These are phyloP conservation scores for Cornus controversa DNA, from an alignment of 148 eudicot genomes.

Conservation along the genomic window DNA sequence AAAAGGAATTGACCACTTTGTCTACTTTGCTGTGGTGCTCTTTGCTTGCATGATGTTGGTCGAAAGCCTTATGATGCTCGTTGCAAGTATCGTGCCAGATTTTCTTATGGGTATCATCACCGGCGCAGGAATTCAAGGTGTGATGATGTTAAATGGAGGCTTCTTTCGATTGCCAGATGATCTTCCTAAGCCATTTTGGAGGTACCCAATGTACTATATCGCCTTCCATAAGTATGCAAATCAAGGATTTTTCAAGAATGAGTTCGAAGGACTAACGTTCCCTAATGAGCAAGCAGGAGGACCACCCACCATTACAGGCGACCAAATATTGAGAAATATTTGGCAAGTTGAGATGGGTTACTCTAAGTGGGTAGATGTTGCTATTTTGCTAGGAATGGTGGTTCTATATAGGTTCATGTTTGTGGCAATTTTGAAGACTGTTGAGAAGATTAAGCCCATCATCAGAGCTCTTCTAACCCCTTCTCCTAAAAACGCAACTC, in stretches of 20 bases:
- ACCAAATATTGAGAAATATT: slow-evolving; percentile 39
- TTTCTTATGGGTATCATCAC: slow-evolving; percentile 65
- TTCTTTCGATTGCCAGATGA: slow-evolving; percentile 57
- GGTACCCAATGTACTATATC: slow-evolving; percentile 50
- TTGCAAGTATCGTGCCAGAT: slow-evolving; percentile 50
- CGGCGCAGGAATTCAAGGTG: slow-evolving; percentile 55
- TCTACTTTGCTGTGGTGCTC: slow-evolving; percentile 33
- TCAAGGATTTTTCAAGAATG: slow-evolving; percentile 56
- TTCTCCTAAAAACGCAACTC: background rate
- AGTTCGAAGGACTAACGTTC: slow-evolving; percentile 44
- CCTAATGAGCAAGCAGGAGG: slow-evolving; percentile 33
- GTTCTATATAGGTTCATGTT: slow-evolving; percentile 55
- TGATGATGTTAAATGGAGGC: slow-evolving; percentile 60
- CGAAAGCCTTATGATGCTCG: slow-evolving; percentile 68
- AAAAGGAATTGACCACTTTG: slow-evolving; percentile 33
- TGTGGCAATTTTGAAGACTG: slow-evolving; percentile 36
- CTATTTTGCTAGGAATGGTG: slow-evolving; percentile 61
- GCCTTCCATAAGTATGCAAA: slow-evolving; percentile 50
- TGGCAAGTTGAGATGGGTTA: slow-evolving; percentile 69
- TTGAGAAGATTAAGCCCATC: slow-evolving; percentile 43
- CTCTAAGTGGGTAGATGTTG: slow-evolving; percentile 71
- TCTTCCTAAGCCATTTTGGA: slow-evolving; percentile 57
- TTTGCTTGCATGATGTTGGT: slow-evolving; percentile 43
- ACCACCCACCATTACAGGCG: slow-evolving; percentile 29
- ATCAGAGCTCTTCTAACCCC: slow-evolving; percentile 16